Evolutionary conservation across 2,329 filamentous ascomycete species (phyloP).

Genomic region (Pseudogymnoascus verrucosus): DNA sequence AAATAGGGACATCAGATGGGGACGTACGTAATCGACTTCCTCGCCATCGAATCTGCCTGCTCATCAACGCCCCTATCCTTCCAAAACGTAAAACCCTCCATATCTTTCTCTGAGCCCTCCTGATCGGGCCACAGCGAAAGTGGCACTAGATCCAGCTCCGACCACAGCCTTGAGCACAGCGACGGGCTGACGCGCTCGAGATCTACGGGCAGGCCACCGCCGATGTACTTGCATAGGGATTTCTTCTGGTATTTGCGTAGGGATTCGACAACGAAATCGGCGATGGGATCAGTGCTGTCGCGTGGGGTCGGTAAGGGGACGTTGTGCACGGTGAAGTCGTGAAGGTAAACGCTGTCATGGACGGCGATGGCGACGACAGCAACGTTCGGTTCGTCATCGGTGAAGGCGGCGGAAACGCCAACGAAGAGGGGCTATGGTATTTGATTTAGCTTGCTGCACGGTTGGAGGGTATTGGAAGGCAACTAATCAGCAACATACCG

Average conservation of each 20-base stretch:
- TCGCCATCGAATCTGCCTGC: slow-evolving; percentile 71
- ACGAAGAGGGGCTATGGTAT: slow-evolving; percentile 46
- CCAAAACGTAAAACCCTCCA: slow-evolving; percentile 36
- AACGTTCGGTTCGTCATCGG: slow-evolving; percentile 37
- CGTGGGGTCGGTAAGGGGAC: slow-evolving; percentile 38
- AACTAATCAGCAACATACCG: neutral
- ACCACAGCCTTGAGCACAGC: slow-evolving; percentile 65
- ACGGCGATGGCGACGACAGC: slow-evolving; percentile 59
- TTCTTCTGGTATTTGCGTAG: slow-evolving; percentile 53
- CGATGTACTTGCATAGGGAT: slow-evolving; percentile 67
- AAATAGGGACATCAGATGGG: slow-evolving; percentile 9
- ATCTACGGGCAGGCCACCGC: slow-evolving; percentile 57
- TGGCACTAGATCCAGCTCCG: slow-evolving; percentile 67
- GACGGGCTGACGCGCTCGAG: slow-evolving; percentile 53
- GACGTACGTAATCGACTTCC: slow-evolving; percentile 66
- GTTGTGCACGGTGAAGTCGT: slow-evolving; percentile 62
- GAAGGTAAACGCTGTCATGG: slow-evolving; percentile 66
- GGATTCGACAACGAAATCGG: slow-evolving; percentile 50
- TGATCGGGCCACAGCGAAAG: slow-evolving; percentile 50
- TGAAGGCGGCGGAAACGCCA: slow-evolving; percentile 51
- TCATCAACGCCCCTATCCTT: slow-evolving; percentile 61
- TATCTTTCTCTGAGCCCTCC: slow-evolving; percentile 25
- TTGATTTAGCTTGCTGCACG: neutral
- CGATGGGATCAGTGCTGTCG: slow-evolving; percentile 40
- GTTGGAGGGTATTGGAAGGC: neutral